These are phyloP conservation scores for Tinospora cordifolia DNA, from an alignment of 164 flowering plant genomes.

Conservation along the genomic window DNA sequence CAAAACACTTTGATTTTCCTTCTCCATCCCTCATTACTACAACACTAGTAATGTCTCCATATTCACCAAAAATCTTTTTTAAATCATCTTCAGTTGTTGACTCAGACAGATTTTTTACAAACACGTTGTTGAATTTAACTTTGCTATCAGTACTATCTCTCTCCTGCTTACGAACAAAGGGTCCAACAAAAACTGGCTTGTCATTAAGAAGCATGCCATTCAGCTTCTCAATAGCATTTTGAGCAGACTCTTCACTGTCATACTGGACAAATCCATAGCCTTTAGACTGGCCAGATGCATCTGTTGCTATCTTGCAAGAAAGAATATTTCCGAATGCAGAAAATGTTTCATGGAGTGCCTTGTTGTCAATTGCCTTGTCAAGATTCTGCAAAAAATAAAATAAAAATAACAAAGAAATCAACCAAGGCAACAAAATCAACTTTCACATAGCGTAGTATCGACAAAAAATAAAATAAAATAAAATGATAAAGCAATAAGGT, in stretches of 20 bases:
- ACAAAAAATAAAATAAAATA: too few relatives aligned
- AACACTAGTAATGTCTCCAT: conserved; percentile 52
- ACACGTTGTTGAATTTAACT: conserved; percentile 58
- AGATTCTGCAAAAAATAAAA: conserved; percentile 55
- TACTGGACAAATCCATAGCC: conserved; percentile 76
- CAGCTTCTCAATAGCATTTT: conserved; percentile 62
- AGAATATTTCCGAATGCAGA: conserved; percentile 58
- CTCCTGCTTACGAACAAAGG: conserved; percentile 62
- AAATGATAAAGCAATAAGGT: too few relatives aligned
- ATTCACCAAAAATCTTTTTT: conserved; percentile 49
- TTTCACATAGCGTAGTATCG: neutral
- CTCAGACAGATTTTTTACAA: conserved; percentile 59
- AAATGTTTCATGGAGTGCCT: conserved; percentile 66
- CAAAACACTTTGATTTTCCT: conserved; percentile 71
- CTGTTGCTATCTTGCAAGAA: conserved; percentile 68
- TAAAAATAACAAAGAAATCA: neutral
- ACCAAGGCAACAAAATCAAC: neutral
- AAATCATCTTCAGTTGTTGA: conserved; percentile 56
- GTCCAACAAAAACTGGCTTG: conserved; percentile 73
- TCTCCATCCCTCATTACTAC: conserved; percentile 72
- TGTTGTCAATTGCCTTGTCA: conserved; percentile 70
- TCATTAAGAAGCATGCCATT: conserved; percentile 76
- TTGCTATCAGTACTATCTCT: conserved; percentile 36
- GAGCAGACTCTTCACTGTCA: conserved; percentile 56
- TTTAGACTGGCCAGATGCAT: conserved; percentile 55